Percentiles rank a stretch among this genome's conserved stretches.
Conservation (phyloP, 2,329 filamentous ascomycete genomes). For the Pseudopyricularia cyperi region DNA sequence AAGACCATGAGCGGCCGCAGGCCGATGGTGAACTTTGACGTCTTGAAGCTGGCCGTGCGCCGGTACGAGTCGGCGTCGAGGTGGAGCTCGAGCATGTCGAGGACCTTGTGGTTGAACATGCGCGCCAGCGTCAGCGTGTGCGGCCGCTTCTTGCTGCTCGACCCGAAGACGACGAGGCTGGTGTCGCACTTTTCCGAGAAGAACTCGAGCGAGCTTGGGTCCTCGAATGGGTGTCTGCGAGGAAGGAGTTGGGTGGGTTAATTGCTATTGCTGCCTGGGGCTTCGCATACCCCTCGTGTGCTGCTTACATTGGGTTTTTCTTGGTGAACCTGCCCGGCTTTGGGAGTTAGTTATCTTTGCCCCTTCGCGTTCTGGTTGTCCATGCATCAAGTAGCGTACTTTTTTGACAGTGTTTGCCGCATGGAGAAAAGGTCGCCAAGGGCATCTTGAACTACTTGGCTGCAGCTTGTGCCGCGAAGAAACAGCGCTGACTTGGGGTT, state of each 20-base stretch:
- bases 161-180: slow-evolving; percentile 66
- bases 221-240: slow-evolving; percentile 72
- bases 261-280: too few relatives aligned
- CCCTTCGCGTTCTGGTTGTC: too few relatives aligned
- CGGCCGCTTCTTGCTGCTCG: slow-evolving; percentile 87
- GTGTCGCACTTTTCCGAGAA: slow-evolving; percentile 95
- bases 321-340: slow-evolving; percentile 63
- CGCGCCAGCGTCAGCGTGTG: slow-evolving; percentile 75
- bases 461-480: slow-evolving; percentile 76
- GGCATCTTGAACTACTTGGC: slow-evolving; percentile 69
- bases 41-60: slow-evolving; percentile 62
- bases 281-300: too few relatives aligned
- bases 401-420: slow-evolving; percentile 67
- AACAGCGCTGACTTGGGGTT: slow-evolving; percentile 85
- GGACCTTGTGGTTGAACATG: slow-evolving; percentile 72
- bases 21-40: slow-evolving; percentile 58
- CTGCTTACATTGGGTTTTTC: slow-evolving; percentile 55
- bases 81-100: slow-evolving; percentile 90
- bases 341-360: neutral
- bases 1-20: slow-evolving; percentile 88
- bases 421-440: slow-evolving; percentile 75
- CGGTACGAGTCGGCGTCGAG: slow-evolving; percentile 64
- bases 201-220: slow-evolving; percentile 53
- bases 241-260: neutral
- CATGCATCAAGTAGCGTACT: neutral